Base-by-base conservation (phyloP, 768 basidiomycete species). In the Russula abietina region DNA sequence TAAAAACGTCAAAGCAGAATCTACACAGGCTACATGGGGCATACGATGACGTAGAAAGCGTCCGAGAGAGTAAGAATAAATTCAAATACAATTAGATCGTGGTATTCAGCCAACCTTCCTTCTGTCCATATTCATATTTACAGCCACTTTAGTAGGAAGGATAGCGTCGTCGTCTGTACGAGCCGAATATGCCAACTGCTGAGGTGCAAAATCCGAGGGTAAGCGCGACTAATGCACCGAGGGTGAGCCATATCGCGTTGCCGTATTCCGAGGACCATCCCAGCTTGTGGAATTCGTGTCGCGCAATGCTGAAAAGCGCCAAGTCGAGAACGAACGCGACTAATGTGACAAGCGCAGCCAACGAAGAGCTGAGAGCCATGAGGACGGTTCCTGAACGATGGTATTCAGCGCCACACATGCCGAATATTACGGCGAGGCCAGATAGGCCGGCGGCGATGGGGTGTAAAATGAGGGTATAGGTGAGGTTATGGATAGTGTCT, bases 181-280 rank as follows among this genome's bases (percentile, higher is more conserved):
- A 75, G 7, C 89, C 87, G 70, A 86, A 89, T 56, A 83, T 76
- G 33, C 88, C 88, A 67, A 84, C 85, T 4, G 81, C 77, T 16
- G 83, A 80, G 2, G 83, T 78, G 73, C 86, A 88, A 74, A 86
- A 86, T 28, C 81, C 86, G 17, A 91, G 62, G 48, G 85, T 65
- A 53, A 93, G 79, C 1, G 89, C 79, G 57, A 83, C 79, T 55
- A 89, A 76, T 1, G 90, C 89, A 60, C 83, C 90, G 49, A 93
- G 79, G 3, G 87, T 87, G 60, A 93, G 70, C 91, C 91, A 94
- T 70, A 84, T 85, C 49, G 88, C 91, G 72, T 90, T 91, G 17
- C 90, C 91, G 74, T 84, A 87, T 65, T 80, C 75, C 3, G 88
- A 83, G 28, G 68, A 55, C 32, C 76, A 70, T 22, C 79, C 81